A percentile compares a stretch with the other conserved stretches of the same genome.
These are phyloP conservation scores for Cyclotella atomus DNA, from an alignment of 108 stramenopile genomes.

Conservation along the genomic window DNA sequence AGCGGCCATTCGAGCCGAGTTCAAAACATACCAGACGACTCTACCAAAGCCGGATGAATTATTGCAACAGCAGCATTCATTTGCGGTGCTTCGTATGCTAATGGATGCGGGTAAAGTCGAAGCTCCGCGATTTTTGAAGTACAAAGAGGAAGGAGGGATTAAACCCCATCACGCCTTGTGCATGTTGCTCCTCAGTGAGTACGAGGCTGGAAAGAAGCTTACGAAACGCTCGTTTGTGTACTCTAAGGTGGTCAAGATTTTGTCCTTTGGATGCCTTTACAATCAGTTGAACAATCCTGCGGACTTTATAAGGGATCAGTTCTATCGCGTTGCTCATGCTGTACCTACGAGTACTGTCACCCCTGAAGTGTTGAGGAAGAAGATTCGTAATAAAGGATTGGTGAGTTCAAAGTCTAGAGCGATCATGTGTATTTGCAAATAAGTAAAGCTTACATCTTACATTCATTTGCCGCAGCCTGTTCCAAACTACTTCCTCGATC, in stretches of 20 bases:
- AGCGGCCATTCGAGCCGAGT: constrained; percentile 33
- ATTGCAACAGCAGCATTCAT: constrained; percentile 39
- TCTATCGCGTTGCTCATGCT: constrained; percentile 22
- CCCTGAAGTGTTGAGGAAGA: constrained; percentile 33
- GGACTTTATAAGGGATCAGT: constrained; percentile 44
- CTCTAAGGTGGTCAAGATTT: constrained; percentile 16
- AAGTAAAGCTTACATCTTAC: not conserved
- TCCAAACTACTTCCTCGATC: constrained; percentile 46
- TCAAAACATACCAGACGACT: constrained; percentile 38
- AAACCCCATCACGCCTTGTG: constrained; percentile 46
- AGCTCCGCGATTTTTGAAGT: constrained; percentile 30
- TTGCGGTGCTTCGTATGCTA: constrained; percentile 11
- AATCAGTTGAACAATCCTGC: constrained; percentile 44
- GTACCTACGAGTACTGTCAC: constrained; percentile 20
- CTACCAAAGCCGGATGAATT: constrained; percentile 39
- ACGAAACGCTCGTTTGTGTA: not conserved
- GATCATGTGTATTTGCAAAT: not conserved
- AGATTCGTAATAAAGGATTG: constrained; percentile 34
- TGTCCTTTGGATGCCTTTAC: constrained; percentile 33
- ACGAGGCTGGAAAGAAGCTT: constrained; percentile 18
- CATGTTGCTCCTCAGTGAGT: constrained; percentile 35
- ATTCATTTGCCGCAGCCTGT: constrained; percentile 10
- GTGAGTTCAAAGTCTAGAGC: too few relatives aligned
- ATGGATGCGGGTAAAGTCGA: constrained; percentile 27
- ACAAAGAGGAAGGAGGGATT: constrained; percentile 36